Conservation (phyloP, 495 filamentous ascomycete genomes). For the Corynascus novoguineensis region DNA sequence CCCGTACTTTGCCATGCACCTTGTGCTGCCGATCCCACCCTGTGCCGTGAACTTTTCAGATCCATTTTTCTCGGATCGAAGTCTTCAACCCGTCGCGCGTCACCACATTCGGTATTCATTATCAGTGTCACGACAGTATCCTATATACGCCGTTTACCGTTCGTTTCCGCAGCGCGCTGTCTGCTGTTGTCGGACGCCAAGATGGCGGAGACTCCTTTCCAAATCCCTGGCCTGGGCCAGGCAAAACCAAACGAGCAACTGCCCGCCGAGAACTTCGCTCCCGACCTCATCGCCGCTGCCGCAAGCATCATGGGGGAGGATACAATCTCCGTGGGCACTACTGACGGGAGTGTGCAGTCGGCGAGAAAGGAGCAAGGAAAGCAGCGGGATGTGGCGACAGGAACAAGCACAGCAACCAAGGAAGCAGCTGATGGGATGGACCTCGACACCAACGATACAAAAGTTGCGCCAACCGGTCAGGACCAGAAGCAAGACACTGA, state of each 20-base stretch:
- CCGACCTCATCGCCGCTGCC: constrained; percentile 21
- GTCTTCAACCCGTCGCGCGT: neutral
- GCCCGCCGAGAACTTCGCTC: constrained; percentile 20
- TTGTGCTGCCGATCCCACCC: constrained; percentile 12
- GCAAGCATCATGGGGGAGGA: constrained; percentile 13
- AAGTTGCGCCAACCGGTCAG: neutral
- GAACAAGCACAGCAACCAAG: neutral
- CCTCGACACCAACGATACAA: neutral
- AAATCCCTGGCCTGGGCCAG: constrained; percentile 39
- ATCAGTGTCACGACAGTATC: neutral
- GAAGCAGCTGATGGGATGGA: constrained; percentile 7
- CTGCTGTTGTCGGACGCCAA: constrained; percentile 11
- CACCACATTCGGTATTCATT: neutral
- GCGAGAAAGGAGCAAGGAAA: constrained; percentile 1
- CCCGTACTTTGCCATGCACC: constrained; percentile 5
- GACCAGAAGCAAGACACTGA: neutral
- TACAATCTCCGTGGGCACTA: neutral
- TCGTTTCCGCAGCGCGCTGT: neutral
- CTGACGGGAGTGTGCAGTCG: constrained; percentile 10
- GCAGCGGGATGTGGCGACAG: constrained; percentile 1
- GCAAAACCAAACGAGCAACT: constrained; percentile 27
- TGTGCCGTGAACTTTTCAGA: constrained; percentile 23
- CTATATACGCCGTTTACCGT: neutral
- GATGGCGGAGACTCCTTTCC: constrained; percentile 41
- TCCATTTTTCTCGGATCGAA: constrained; percentile 26